phyloP scores from a whole-genome alignment of 192 early-diverging fungal species.

The Lunasporangiospora selenospora region DNA sequence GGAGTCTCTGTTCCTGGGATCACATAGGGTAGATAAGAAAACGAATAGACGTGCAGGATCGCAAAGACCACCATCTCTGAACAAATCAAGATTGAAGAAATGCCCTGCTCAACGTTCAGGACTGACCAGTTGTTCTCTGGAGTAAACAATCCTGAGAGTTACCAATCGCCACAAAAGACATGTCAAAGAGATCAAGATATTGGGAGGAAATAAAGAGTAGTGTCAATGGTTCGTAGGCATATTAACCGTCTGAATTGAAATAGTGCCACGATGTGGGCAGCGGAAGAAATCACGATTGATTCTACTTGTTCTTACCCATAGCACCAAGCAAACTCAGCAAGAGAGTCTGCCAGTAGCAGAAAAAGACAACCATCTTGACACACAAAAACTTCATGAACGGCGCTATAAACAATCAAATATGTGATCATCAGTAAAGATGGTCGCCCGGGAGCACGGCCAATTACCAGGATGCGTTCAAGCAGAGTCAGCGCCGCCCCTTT shows the following conservation, averaged over 20 bases:
- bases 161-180: neutral
- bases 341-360: slow-evolving; percentile 38
- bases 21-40: slow-evolving; percentile 37
- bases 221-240: too few species aligned
- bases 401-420: slow-evolving; percentile 1
- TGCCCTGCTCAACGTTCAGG: slow-evolving; percentile 38
- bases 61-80: slow-evolving; percentile 51
- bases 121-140: slow-evolving; percentile 35
- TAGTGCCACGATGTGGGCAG: too few species aligned
- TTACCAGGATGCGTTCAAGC: too few species aligned
- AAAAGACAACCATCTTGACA: slow-evolving; percentile 47
- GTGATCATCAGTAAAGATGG: too few species aligned
- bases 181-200: neutral
- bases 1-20: slow-evolving; percentile 19
- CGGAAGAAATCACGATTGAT: too few species aligned
- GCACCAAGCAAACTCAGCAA: slow-evolving; percentile 28
- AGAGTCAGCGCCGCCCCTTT: too few species aligned
- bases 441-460: too few species aligned
- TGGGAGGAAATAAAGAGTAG: neutral
- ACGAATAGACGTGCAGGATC: slow-evolving; percentile 46
- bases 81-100: slow-evolving; percentile 42
- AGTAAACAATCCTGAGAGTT: neutral
- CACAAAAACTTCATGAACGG: slow-evolving; percentile 50
- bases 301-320: slow-evolving; percentile 38
- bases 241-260: too few species aligned